Evolutionary conservation across 805 yeast genomes (phyloP).

Genomic region (Yamadazyma takamatsuzukensis): DNA sequence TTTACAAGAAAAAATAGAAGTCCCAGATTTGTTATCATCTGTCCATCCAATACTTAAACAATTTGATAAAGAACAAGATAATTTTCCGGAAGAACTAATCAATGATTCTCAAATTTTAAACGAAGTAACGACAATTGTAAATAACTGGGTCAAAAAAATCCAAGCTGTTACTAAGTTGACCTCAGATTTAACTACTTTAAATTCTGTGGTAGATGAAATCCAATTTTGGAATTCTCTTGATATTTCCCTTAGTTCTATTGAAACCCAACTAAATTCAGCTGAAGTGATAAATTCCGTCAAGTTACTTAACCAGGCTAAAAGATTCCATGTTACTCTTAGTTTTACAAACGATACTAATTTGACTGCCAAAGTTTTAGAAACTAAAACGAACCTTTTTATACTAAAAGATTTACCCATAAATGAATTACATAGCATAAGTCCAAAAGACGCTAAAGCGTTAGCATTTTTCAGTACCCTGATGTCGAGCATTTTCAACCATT

Average conservation of each 20-base stretch:
- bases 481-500: conserved; percentile 48
- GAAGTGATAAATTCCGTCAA: conserved; percentile 57
- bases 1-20: conserved; percentile 61
- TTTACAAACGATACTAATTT: conserved; percentile 72
- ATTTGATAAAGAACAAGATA: conserved; percentile 15
- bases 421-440: conserved; percentile 33
- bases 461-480: conserved; percentile 34
- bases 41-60: conserved; percentile 48
- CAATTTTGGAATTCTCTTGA: conserved; percentile 78
- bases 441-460: conserved; percentile 27
- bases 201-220: conserved; percentile 57
- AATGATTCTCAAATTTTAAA: conserved; percentile 60
- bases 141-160: conserved; percentile 68
- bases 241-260: conserved; percentile 49
- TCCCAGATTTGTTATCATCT: conserved; percentile 56
- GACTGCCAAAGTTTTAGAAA: conserved; percentile 45
- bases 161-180: conserved; percentile 52
- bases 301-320: conserved; percentile 62
- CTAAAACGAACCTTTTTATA: conserved; percentile 57
- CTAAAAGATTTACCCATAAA: conserved; percentile 68
- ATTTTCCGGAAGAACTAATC: conserved; percentile 34
- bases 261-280: conserved; percentile 52
- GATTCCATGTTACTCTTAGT: conserved; percentile 76
- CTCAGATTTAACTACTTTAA: conserved; percentile 53
- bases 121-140: conserved; percentile 63